Base-by-base conservation (phyloP, 148 eudicot species). In the Rhododendron ferrugineum region DNA sequence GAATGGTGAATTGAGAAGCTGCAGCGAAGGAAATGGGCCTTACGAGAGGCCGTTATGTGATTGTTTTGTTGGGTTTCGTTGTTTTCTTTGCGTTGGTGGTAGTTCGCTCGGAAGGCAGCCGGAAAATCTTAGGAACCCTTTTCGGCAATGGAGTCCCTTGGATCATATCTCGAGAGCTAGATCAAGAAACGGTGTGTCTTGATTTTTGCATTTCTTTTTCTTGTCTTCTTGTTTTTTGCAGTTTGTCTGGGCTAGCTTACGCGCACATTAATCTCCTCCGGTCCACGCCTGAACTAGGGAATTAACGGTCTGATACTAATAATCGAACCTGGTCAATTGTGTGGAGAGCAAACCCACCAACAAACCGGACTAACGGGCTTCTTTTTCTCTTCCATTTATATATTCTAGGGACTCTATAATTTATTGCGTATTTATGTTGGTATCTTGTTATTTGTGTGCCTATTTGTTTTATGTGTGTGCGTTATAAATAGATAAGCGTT, bases 31-130 rank as follows among this genome's bases (percentile, higher is more conserved):
- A 82, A 84, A 91, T 88, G 90, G 85, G 82, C 76, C 88, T 80
- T 78, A 86, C 82, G 73, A 89, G 83, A 60, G 74, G 86, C 73
- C 76, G 82, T 87, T 88, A 64, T 66, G 56, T 86, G 9, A 32
- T 81, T 46, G 52, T 86, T 85, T 83, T 92, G 40, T 52, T 88
- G 76, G 89, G 86, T 84, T 83, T 89, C 85, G 30, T 92, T 79
- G 30, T 92, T 79, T 89, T 32, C 75, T 70, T 87, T 28, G 52
- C 84, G 8, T 87, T 82, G 44, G 88, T 83, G 80, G 87, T 80
- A 2, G 79, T 40, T 78, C 76, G 81, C 83, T 88, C 89, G 58
- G 90, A 85, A 83, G 88, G 81, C 70, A 87, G 86, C 85, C 82
- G 82, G 86, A 90, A 77, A n/a, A 44, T 86, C 49, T 86, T 88